Base-by-base conservation (phyloP, 495 filamentous ascomycete species). In the Penicillium flavigenum region DNA sequence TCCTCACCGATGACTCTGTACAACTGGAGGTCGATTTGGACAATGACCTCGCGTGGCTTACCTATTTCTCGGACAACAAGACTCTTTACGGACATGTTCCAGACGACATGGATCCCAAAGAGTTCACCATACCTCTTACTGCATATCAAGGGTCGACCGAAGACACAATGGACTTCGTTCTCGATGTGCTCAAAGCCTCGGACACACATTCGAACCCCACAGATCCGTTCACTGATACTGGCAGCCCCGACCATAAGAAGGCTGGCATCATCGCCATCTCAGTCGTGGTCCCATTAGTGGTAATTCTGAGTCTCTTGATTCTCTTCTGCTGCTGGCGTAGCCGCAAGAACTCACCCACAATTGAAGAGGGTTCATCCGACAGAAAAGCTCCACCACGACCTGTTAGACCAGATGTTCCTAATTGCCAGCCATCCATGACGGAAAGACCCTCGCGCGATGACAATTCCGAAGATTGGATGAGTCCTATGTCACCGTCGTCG, bases 71-170 rank as follows among this genome's bases (percentile, higher is more conserved):
- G 11, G 66, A 63, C 10, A 83, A 79, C 39, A 68, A 79, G 56
- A 79, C 77, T 3, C 72, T 95, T 5, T 80, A 73, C 20, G 90
- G 91, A 6, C 73, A 79, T 12, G 83, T 88, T 22, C 89, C 92
- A 1, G 59, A 59, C 0, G 71, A 77, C 31, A 47, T 76, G 8
- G 58, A 70, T 10, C 68, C 79, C 4, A 61, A 72, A 10, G 72
- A 71, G 27, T 71, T 82, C 41, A 62, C 60, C 1, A 65, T 88
- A n/a, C 71, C 72, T 29, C 65, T 90, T 44, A 80, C 68, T 11
- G 83, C 81, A 14, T 75, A 69, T 68, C 78, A 63, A 74, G 76
- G 71, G 49, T 69, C 63, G 58, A 78, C 31, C 59, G 74, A 53
- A 20, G 80, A 80, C 51, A 76, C 74, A 4, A 68, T 80, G 39